phyloP scores from a whole-genome alignment of 345 rosid species.

The Microcos paniculata region DNA sequence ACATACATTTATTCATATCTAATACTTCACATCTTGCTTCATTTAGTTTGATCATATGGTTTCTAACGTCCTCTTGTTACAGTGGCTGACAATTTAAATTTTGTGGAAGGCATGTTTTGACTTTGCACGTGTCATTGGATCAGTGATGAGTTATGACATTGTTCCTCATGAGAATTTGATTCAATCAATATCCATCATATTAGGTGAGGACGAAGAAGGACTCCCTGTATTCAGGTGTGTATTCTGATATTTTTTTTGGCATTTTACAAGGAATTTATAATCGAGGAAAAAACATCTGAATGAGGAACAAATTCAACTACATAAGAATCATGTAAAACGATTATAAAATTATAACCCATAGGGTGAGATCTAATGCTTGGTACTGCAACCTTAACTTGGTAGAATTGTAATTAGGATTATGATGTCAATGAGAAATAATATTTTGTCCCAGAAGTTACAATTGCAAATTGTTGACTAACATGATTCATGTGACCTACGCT shows the following conservation, averaged over 20 bases:
- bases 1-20: too few species aligned
- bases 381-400: background rate
- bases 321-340: background rate
- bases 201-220: slow-evolving; percentile 70
- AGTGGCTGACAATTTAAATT: slow-evolving; percentile 48
- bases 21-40: slow-evolving; percentile 20
- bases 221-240: slow-evolving; percentile 74
- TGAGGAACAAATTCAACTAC: background rate
- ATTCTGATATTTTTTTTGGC: slow-evolving; percentile 11
- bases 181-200: slow-evolving; percentile 63
- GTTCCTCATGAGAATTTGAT: slow-evolving; percentile 71
- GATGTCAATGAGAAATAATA: background rate
- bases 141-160: slow-evolving; percentile 58
- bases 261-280: background rate
- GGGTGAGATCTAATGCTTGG: background rate
- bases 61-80: slow-evolving; percentile 28
- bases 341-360: background rate
- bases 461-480: background rate
- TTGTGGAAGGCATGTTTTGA: slow-evolving; percentile 92
- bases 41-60: slow-evolving; percentile 25
- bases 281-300: background rate
- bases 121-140: slow-evolving; percentile 67
- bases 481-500: background rate
- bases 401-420: background rate
- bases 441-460: background rate